Base-by-base conservation (phyloP, 2,329 filamentous ascomycete genomes). In the Aspergillus ibericus region DNA sequence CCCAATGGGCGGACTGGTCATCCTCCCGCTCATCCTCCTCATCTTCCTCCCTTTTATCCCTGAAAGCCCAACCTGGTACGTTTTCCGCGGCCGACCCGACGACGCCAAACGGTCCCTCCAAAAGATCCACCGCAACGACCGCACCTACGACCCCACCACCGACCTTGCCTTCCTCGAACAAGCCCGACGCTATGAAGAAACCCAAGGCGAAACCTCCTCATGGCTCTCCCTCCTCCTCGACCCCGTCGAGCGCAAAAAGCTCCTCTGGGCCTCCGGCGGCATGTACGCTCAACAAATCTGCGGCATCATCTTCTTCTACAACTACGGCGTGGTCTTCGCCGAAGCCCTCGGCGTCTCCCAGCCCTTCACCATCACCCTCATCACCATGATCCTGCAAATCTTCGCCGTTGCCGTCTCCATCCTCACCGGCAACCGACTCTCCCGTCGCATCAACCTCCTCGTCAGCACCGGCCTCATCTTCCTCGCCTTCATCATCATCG, bases 231-330 rank as follows among this genome's bases (percentile, higher is more conserved):
- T 81, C 1, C 15, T 81, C 56, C 72, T 64, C 0, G 78, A 82
- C 40, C 79, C 78, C 0, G 69, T 81, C 34, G 80, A 81, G 66
- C 71, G 79, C 15, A 74, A 78, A 29, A 82, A 82, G 65, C 68
- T 81, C 12, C 67, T 82, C 20, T 81, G 75, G 64, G 73, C 74
- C 15, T 74, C 73, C 7, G 80, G 79, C 10, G 78, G 77, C 20
- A 68, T 81, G 58, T 70, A 79, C 38, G 76, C 78, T 2, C 79
- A 82, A 63, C 79, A 82, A 68, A 78, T 82, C 68, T 79, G 79
- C 69, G 79, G 80, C 18, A 81, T 81, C 53, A 76, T 79, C 49
- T 81, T 75, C 69, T 80, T 78, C 63, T 79, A 80, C 66, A 75
- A 73, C 51, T 80, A 76, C 32, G 78, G 77, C 1, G 75, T 75